Evolutionary conservation across 2,329 filamentous ascomycete species (phyloP).

Genomic region (Talaromyces sp.): DNA sequence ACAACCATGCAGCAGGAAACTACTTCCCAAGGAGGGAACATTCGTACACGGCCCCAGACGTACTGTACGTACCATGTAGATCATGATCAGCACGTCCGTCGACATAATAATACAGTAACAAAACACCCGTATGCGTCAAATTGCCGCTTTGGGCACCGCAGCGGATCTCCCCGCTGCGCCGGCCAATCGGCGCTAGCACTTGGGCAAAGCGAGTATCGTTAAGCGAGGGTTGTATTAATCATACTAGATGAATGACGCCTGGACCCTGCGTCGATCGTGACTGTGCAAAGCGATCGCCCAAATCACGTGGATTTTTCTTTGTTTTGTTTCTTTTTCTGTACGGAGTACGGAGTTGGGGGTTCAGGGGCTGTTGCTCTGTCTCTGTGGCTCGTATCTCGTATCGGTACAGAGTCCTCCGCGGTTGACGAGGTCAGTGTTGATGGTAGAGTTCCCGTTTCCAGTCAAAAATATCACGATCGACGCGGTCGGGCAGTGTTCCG

Average conservation of each 20-base stretch:
- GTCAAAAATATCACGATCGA: background rate
- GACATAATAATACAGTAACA: background rate
- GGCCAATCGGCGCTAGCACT: background rate
- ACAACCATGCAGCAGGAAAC: no score
- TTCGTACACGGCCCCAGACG: no score
- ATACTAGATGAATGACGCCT: background rate
- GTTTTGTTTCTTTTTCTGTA: background rate
- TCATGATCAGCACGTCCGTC: background rate
- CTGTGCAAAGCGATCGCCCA: background rate
- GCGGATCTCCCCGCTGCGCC: background rate
- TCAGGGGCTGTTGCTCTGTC: no score
- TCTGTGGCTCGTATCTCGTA: no score
- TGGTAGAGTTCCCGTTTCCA: background rate
- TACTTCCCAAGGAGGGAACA: no score
- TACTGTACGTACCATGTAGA: background rate
- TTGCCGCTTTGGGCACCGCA: background rate
- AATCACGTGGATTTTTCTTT: background rate
- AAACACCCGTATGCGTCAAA: background rate
- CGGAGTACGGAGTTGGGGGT: background rate
- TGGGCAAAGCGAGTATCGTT: background rate
- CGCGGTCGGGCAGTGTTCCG: background rate
- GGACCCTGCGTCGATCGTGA: background rate
- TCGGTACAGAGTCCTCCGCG: background rate
- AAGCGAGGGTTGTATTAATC: background rate
- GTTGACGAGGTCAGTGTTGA: no score